Evolutionary conservation across 495 filamentous ascomycete species (phyloP).

Genomic region (Tuber calosporum): DNA sequence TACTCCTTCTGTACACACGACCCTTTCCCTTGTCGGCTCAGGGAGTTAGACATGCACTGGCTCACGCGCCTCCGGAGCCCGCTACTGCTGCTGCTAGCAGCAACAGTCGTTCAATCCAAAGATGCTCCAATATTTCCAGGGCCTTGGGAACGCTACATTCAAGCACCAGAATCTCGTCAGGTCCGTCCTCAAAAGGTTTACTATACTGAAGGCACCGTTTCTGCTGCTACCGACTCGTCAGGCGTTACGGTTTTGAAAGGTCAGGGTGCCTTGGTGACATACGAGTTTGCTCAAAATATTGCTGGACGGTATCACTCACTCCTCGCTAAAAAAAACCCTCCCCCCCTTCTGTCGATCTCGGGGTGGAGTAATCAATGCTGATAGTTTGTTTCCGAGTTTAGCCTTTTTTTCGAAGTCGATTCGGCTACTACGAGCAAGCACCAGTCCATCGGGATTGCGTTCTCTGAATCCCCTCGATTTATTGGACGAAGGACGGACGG

Average conservation of each 20-base stretch:
- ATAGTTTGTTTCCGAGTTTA: not conserved
- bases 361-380: not conserved
- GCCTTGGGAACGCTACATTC: constrained; percentile 43
- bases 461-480: constrained; percentile 44
- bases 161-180: constrained; percentile 41
- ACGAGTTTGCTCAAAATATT: constrained; percentile 45
- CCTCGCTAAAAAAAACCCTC: not conserved
- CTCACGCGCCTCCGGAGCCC: not conserved
- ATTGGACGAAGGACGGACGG: constrained; percentile 41
- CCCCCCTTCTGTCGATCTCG: not conserved
- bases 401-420: constrained; percentile 15
- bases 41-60: not conserved
- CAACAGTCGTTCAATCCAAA: not conserved
- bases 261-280: constrained; percentile 42
- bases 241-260: constrained; percentile 34
- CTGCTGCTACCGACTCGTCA: constrained; percentile 13
- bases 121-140: constrained; percentile 40
- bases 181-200: constrained; percentile 36
- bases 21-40: not conserved
- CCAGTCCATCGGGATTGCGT: constrained; percentile 41
- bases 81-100: not conserved
- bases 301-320: constrained; percentile 40
- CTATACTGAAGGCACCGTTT: constrained; percentile 35
- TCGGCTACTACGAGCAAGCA: constrained; percentile 30
- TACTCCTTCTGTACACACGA: not conserved